Base-by-base conservation (phyloP, 345 rosid species). In the Eucalyptus rudis region DNA sequence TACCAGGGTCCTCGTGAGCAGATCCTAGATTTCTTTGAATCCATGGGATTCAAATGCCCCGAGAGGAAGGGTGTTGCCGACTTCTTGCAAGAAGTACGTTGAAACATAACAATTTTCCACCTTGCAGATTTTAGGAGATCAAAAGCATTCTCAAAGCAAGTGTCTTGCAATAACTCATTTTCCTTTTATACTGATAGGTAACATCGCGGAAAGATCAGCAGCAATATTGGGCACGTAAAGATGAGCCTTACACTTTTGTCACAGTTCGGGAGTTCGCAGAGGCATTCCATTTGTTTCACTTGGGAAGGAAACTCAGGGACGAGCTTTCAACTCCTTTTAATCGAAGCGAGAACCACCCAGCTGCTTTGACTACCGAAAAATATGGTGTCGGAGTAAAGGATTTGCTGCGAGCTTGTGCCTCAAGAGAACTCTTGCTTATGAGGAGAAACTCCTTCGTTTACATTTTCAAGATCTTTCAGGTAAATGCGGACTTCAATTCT, bases 11-110 rank as follows among this genome's bases (percentile, higher is more conserved):
- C 95, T 16, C 92, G 96, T 4, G 96, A 95, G 86, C 56, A 92
- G 20, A 94, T 94, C 29, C 93, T 96, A 7, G 94, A 89, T 0
- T 96, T 96, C 86, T 96, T 95, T 19, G 94, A 94, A 76, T 89
- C 90, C 15, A 90, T 93, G 96, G 98, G 99, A 71, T 95, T 96
- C 91, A 93, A 86, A 86, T 96, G 98, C 91, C 97, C 97, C 22
- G 92, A 94, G 87, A 94, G 99, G 91, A 96, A 96, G 93, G 99
- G 95, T 15, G 91, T 91, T 19, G 98, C 98, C 81, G 98, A 95
- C 90, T 96, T 95, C 93, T 90, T 96, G 87, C 98, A 96, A 87
- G 98, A 96, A 91, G 99, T 95, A 88, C 90, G 97, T 58, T 20
- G 27, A 11, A 76, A 36, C 47, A 11, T 2, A 22, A 20, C 47